Evolutionary conservation across 139 green algal genomes (phyloP), one percentile per base, ranked within the genome.

Genomic region (Zygnema circumcarinatum): DNA sequence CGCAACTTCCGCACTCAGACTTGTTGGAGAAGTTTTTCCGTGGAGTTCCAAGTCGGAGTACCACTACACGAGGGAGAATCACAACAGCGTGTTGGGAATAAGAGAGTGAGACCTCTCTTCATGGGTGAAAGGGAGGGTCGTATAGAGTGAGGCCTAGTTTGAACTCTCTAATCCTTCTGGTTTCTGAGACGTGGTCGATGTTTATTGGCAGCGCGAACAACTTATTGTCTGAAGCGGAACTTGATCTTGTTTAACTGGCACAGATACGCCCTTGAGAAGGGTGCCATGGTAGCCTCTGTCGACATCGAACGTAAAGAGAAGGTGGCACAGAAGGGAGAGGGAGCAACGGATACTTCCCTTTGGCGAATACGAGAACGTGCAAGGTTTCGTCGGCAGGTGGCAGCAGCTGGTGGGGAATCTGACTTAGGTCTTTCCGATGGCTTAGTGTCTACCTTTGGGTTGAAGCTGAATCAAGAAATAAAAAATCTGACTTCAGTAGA

Each of bases 1-100:
- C 0, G 94, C 94, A 54, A 96, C 94, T 0, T 90, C 93, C 1
- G 94, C 94, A 0, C 87, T 98, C 20, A 95, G 93, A 76, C 73
- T 98, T 87, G 92, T 98, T 22, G 95, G 91, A 0, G 94, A 97
- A 79, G 62, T 81, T 0, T 97, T 98, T 56, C 94, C 94, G 0
- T 98, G 96, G 96, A 39, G 72, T 38, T 72, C 36, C 20, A 0
- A 96, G 96, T 67, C 1, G 74, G 54, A 56, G n/a, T 88, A 84
- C 21, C 20, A 22, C 7, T 95, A 96, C 92, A 92, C 92, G 38
- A 2, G 80, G 56, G 86, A 92, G 32, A 92, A 91, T 53, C 88
- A 92, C 78, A 92, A 91, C 75, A 92, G 86, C 78, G 94, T 98
- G 39, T 86, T 98, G 79, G 96, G 95, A 0, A 93, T 98, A 42